These are phyloP conservation scores for Agastache rugosa DNA, from an alignment of 257 asterid genomes.

Conservation along the genomic window DNA sequence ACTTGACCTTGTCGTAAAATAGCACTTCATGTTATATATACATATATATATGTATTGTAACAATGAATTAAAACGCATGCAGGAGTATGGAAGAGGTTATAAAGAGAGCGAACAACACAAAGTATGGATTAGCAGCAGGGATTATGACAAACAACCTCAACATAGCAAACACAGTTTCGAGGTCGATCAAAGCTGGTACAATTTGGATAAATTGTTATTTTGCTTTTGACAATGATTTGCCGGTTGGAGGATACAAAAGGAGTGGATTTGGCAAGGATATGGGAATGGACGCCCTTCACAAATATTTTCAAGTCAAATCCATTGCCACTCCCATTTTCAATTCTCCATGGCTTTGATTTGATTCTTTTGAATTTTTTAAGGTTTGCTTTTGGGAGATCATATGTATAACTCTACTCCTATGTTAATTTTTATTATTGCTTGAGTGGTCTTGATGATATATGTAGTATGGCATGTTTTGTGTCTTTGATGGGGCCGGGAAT, in stretches of 20 bases:
- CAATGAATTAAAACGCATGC: slow-evolving; percentile 24
- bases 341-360: slow-evolving; percentile 81
- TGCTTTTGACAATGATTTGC: slow-evolving; percentile 64
- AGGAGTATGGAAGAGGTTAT: slow-evolving; percentile 81
- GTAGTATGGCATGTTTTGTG: not conserved
- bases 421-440: not conserved
- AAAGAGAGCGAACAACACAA: slow-evolving; percentile 64
- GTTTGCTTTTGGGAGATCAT: not conserved
- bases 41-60: not conserved
- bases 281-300: slow-evolving; percentile 65
- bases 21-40: not conserved
- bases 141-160: slow-evolving; percentile 75
- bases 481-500: not conserved
- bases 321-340: slow-evolving; percentile 69
- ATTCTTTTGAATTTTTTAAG: not conserved
- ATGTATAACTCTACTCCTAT: not conserved
- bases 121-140: slow-evolving; percentile 82
- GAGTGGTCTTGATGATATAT: not conserved
- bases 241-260: slow-evolving; percentile 69
- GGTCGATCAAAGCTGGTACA: slow-evolving; percentile 67
- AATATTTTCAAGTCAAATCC: slow-evolving; percentile 66
- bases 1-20: not conserved
- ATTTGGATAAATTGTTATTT: slow-evolving; percentile 82
- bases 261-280: slow-evolving; percentile 80
- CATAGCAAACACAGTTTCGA: slow-evolving; percentile 77